phyloP scores from a whole-genome alignment of 257 asterid genomes.

The Nicotiana obtusifolia region DNA sequence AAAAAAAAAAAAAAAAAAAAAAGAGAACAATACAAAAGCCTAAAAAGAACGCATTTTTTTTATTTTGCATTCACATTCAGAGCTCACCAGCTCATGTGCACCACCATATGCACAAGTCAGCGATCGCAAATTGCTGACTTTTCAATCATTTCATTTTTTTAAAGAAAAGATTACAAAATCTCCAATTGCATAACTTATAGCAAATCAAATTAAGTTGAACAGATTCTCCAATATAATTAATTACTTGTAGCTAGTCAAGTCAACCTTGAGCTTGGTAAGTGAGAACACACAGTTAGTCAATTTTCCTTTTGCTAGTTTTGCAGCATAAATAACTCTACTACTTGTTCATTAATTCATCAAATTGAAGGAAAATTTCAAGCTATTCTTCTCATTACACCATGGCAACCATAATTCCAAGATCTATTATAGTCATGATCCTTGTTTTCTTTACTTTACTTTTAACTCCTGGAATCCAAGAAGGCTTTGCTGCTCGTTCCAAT shows the following conservation, averaged over 20 bases:
- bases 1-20: too few relatives aligned
- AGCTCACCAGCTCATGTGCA: neutral
- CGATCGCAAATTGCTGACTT: neutral
- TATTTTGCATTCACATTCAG: neutral
- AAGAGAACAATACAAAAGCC: neutral
- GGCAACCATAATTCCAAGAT: neutral
- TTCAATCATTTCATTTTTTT: neutral
- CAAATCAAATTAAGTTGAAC: neutral
- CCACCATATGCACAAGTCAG: neutral
- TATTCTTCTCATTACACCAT: neutral
- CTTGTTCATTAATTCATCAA: neutral
- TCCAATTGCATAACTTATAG: neutral
- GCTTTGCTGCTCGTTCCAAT: constrained; percentile 2
- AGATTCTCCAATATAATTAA: neutral
- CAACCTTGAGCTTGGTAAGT: neutral
- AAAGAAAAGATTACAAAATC: neutral
- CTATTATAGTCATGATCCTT: neutral
- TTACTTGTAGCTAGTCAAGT: neutral
- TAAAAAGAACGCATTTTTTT: neutral
- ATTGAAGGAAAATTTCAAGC: neutral
- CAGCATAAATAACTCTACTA: neutral
- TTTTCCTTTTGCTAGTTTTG: neutral
- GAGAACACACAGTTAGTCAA: neutral
- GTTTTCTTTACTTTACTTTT: neutral
- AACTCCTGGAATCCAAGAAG: neutral